Conservation (phyloP, 129 eudicot species). For the Kitagawia praeruptora region DNA sequence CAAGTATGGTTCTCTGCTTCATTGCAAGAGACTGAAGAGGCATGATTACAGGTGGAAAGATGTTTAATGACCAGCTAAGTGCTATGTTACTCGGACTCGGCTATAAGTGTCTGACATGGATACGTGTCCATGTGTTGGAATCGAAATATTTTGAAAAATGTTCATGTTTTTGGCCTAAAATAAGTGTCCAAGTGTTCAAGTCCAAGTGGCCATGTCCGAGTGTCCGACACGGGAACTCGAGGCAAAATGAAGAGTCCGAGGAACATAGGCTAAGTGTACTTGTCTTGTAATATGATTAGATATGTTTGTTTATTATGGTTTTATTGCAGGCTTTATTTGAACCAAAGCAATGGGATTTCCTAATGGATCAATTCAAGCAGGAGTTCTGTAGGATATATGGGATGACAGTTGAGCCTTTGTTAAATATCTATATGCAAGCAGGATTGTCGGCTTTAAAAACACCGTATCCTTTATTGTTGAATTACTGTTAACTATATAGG, state of each 20-base stretch:
- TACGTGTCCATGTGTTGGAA: too few species aligned
- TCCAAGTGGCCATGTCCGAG: too few species aligned
- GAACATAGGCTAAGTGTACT: too few species aligned
- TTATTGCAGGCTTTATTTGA: conserved; percentile 77
- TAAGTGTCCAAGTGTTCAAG: too few species aligned
- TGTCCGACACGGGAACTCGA: too few species aligned
- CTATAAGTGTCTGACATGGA: too few species aligned
- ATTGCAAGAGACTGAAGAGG: neutral
- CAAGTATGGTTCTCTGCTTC: neutral
- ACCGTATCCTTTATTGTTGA: conserved; percentile 66
- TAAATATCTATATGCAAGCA: conserved; percentile 93
- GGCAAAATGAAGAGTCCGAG: too few species aligned
- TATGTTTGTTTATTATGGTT: neutral
- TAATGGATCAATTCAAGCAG: conserved; percentile 90
- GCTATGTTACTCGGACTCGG: neutral
- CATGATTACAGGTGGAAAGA: neutral
- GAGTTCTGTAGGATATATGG: conserved; percentile 95
- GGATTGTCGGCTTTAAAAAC: conserved; percentile 96
- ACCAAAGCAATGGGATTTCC: conserved; percentile 89
- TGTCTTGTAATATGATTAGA: neutral
- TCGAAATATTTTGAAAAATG: too few species aligned
- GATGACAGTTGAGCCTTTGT: conserved; percentile 95
- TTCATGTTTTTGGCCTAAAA: too few species aligned
- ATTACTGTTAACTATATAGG: neutral
- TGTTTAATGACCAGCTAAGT: neutral